A percentile compares a stretch with the other conserved stretches of the same genome.
These are phyloP conservation scores for Mycosarcoma mackinlayi DNA, from an alignment of 1,284 basidiomycete species.

Conservation along the genomic window DNA sequence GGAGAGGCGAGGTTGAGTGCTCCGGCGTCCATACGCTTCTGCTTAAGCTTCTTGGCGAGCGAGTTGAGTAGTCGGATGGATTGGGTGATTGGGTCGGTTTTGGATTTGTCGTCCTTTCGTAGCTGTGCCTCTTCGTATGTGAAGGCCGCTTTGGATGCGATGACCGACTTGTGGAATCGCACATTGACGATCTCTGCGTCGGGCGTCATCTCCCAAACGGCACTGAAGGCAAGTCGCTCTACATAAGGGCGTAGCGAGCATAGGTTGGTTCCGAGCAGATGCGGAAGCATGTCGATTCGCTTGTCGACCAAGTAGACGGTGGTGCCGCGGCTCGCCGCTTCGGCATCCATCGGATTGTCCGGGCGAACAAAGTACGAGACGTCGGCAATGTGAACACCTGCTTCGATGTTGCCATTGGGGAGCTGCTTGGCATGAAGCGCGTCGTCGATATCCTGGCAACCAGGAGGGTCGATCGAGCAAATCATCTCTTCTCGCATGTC, in stretches of 20 bases:
- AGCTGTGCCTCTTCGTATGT: constrained; percentile 97
- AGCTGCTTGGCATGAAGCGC: constrained; percentile 91
- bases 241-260: constrained; percentile 94
- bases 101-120: constrained; percentile 85
- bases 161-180: constrained; percentile 94
- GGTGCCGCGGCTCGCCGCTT: constrained; percentile 93
- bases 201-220: constrained; percentile 82
- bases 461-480: constrained; percentile 97
- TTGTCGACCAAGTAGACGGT: constrained; percentile 99
- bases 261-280: constrained; percentile 92
- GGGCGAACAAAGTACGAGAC: constrained; percentile 95
- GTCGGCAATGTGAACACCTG: constrained; percentile 98
- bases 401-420: constrained; percentile 94
- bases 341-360: constrained; percentile 95
- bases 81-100: constrained; percentile 84
- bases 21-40: constrained; percentile 88
- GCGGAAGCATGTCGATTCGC: constrained; percentile 97
- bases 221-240: constrained; percentile 93
- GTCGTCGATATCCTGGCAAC: constrained; percentile 98
- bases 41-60: constrained; percentile 87
- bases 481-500: constrained; percentile 88
- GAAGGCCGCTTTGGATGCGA: constrained; percentile 94
- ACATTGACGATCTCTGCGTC: constrained; percentile 87
- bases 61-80: constrained; percentile 90
- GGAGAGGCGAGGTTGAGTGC: constrained; percentile 97